Evolutionary conservation across 345 rosid species (phyloP).

Genomic region (Bruguiera gymnorhiza): DNA sequence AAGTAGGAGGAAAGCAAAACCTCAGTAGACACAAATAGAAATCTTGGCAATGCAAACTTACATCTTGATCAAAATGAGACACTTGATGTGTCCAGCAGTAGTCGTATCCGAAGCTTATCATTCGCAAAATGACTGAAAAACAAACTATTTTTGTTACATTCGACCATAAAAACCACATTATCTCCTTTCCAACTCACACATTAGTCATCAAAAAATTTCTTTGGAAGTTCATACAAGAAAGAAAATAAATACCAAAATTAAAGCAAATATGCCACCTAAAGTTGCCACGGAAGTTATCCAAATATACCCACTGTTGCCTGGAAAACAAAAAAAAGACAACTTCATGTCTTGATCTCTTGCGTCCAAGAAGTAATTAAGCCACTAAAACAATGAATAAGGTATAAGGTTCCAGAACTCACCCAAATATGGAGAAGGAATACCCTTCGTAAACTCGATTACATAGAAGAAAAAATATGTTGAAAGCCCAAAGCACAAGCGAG

Average conservation of each 20-base stretch:
- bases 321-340: background rate
- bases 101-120: slow-evolving; percentile 94
- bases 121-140: slow-evolving; percentile 66
- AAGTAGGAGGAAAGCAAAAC: background rate
- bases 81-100: slow-evolving; percentile 65
- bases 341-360: slow-evolving; percentile 3
- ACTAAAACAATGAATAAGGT: background rate
- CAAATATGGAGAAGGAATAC: slow-evolving; percentile 70
- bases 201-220: background rate
- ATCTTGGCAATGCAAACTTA: slow-evolving; percentile 15
- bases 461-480: slow-evolving; percentile 71
- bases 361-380: slow-evolving; percentile 5
- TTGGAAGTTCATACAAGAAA: background rate
- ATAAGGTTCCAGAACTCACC: slow-evolving; percentile 51
- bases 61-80: slow-evolving; percentile 70
- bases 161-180: background rate
- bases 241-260: slow-evolving; percentile 64
- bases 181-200: background rate
- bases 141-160: background rate
- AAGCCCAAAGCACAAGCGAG: slow-evolving; percentile 55
- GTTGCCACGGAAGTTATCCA: slow-evolving; percentile 79
- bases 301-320: slow-evolving; percentile 65
- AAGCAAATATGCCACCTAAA: slow-evolving; percentile 99
- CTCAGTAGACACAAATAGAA: background rate
- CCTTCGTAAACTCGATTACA: slow-evolving; percentile 86